phyloP scores from a whole-genome alignment of 352 stramenopile genomes.

The Bremia lactucae region DNA sequence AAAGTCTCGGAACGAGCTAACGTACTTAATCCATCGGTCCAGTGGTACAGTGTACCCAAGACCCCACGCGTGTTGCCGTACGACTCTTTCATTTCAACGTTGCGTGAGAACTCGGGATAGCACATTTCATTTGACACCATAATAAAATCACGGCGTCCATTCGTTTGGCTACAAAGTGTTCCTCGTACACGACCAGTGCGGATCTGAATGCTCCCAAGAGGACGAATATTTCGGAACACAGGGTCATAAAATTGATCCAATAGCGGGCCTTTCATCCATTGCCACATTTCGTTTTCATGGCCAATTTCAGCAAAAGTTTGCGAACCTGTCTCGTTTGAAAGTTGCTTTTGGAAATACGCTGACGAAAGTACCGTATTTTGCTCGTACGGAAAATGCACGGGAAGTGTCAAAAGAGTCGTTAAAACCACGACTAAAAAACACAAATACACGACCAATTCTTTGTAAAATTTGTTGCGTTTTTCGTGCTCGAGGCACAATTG shows the following conservation, averaged over 20 bases:
- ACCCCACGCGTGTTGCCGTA: conserved; percentile 35
- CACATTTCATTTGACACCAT: conserved; percentile 65
- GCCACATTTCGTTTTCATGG: conserved; percentile 59
- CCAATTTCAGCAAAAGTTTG: conserved; percentile 64
- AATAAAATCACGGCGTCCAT: conserved; percentile 39
- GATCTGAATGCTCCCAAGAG: conserved; percentile 54
- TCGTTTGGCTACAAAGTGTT: conserved; percentile 34
- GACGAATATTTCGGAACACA: conserved; percentile 47
- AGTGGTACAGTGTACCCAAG: conserved; percentile 33
- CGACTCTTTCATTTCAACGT: conserved; percentile 31
- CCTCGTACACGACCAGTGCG: conserved; percentile 49
- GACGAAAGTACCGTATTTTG: conserved; percentile 48
- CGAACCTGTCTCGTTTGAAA: conserved; percentile 38
- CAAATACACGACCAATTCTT: conserved; percentile 64
- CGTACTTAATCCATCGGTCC: conserved; percentile 23
- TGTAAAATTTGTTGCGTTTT: conserved; percentile 79
- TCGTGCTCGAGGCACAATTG: conserved; percentile 70
- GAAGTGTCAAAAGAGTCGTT: conserved; percentile 48
- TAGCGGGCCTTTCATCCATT: conserved; percentile 54
- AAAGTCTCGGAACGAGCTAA: conserved; percentile 62
- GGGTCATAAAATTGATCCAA: conserved; percentile 63
- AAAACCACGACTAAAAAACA: conserved; percentile 57
- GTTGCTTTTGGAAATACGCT: conserved; percentile 62
- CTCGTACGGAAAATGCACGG: conserved; percentile 64
- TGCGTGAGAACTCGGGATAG: conserved; percentile 45